phyloP scores from a whole-genome alignment of 2,329 filamentous ascomycete genomes.

The Fusarium cyanostomum region DNA sequence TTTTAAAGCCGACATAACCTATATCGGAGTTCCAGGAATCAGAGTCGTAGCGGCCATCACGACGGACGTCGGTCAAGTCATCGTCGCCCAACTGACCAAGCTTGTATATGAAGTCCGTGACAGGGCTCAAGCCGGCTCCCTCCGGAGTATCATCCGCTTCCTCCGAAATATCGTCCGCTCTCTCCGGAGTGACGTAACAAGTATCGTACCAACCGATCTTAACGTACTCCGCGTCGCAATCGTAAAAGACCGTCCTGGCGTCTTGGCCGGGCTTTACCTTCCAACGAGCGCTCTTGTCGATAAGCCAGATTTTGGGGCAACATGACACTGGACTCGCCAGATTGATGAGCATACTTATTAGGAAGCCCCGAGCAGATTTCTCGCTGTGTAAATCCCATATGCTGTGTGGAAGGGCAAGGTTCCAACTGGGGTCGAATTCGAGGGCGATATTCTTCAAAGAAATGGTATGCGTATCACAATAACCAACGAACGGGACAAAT shows the following conservation, averaged over 20 bases:
- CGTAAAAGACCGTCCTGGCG: neutral
- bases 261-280: neutral
- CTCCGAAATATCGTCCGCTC: neutral
- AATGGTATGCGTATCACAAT: neutral
- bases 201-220: neutral
- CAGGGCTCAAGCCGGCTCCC: neutral
- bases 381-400: neutral
- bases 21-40: neutral
- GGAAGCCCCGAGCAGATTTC: neutral
- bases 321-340: accelerated
- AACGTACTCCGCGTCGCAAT: conserved; percentile 7
- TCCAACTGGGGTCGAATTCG: conserved; percentile 1
- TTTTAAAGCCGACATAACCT: too few species aligned
- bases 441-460: neutral
- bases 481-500: neutral
- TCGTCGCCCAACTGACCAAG: neutral
- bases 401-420: neutral
- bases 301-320: neutral
- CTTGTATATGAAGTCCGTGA: neutral
- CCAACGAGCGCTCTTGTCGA: conserved; percentile 3
- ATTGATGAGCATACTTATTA: neutral
- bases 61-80: neutral
- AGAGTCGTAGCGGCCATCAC: neutral
- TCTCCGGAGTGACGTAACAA: neutral
- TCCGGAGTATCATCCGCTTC: neutral